Percentiles rank a stretch among this genome's conserved stretches.
Evolutionary conservation across 2,329 filamentous ascomycete species (phyloP).

Genomic region (Chlorencoelia australis): DNA sequence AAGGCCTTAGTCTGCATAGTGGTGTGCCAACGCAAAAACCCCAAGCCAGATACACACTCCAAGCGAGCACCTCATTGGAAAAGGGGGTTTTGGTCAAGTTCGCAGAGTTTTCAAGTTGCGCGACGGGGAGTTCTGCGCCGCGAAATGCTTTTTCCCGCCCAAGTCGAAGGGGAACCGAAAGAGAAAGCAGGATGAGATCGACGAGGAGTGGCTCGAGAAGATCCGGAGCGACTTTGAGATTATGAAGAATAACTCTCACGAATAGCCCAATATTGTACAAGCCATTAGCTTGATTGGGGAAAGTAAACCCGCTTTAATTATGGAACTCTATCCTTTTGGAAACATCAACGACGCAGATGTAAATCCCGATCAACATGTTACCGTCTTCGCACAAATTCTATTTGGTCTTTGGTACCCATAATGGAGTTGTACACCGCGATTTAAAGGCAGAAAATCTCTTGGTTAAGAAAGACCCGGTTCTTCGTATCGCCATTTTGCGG

Average conservation of each 20-base stretch:
- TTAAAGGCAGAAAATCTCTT: background rate
- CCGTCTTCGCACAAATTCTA: background rate
- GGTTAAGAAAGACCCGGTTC: background rate
- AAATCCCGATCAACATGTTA: background rate
- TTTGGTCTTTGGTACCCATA: background rate
- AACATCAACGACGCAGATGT: background rate
- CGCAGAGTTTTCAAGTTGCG: background rate
- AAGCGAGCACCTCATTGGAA: background rate
- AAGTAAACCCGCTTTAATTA: background rate
- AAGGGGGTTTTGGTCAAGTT: background rate
- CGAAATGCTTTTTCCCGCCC: background rate
- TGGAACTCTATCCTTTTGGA: background rate
- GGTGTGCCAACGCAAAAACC: background rate
- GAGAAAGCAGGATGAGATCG: background rate
- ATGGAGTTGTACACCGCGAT: background rate
- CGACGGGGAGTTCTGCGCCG: background rate
- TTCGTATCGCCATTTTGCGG: background rate
- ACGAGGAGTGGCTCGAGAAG: background rate
- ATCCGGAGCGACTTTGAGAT: background rate
- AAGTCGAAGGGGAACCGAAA: background rate
- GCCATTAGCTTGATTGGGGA: background rate
- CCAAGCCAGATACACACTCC: background rate
- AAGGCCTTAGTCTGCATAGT: background rate
- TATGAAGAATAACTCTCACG: background rate
- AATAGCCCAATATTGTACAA: background rate